Evolutionary conservation across 371 early-diverging fungal genomes (phyloP).

Genomic region (Phascolomyces articulosus): DNA sequence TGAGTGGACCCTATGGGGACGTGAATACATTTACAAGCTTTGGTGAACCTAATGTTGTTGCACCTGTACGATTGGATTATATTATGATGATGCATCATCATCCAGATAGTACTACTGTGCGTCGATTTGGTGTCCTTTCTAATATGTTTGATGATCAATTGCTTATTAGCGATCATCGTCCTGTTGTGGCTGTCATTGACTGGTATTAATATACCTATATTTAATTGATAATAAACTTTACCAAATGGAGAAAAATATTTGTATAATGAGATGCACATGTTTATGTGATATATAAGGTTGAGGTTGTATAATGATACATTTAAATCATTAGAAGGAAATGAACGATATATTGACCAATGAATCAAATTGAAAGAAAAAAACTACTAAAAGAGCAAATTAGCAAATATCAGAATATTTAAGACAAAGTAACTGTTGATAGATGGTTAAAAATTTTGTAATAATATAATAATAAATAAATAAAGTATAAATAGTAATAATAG

Average conservation of each 20-base stretch:
- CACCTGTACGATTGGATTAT: conserved; percentile 44
- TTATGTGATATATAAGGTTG: too few species aligned
- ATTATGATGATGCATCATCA: conserved; percentile 36
- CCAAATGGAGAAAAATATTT: conserved; percentile 8
- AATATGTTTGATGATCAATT: conserved; percentile 49
- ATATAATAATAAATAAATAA: not conserved
- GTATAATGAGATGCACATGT: too few species aligned
- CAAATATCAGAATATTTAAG: too few species aligned
- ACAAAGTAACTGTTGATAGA: too few species aligned
- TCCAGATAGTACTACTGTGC: conserved; percentile 18
- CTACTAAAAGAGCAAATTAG: too few species aligned
- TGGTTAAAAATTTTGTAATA: too few species aligned
- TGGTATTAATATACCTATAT: conserved; percentile 29
- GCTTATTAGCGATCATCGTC: conserved; percentile 54
- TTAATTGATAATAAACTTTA: too few species aligned
- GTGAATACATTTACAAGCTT: conserved; percentile 52
- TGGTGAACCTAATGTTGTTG: conserved; percentile 33
- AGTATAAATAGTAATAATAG: not conserved
- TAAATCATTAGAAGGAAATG: too few species aligned
- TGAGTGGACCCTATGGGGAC: conserved; percentile 49
- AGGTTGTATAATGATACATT: too few species aligned
- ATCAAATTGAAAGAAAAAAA: too few species aligned
- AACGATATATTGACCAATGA: too few species aligned
- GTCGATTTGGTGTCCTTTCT: conserved; percentile 35
- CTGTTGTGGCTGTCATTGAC: conserved; percentile 43